phyloP scores from a whole-genome alignment of 2,329 filamentous ascomycete species.

The Tricladium varicosporioides region DNA sequence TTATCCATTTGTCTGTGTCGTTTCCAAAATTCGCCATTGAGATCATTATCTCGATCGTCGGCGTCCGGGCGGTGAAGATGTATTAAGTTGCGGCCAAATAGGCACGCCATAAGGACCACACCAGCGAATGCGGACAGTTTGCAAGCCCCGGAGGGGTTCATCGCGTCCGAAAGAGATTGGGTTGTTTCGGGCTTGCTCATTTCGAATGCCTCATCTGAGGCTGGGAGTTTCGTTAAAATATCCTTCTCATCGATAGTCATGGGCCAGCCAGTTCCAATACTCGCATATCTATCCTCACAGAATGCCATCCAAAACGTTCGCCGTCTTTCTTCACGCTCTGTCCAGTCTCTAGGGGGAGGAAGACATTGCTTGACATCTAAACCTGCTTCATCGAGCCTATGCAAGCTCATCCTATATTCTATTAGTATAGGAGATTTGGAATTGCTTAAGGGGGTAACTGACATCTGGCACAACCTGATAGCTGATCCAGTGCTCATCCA shows the following conservation, averaged over 20 bases:
- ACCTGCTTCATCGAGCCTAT: conserved; percentile 77
- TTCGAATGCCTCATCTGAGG: conserved; percentile 81
- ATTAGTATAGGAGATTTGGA: conserved; percentile 52
- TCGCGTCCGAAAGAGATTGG: conserved; percentile 65
- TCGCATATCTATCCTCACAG: conserved; percentile 86
- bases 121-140: conserved; percentile 77
- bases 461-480: conserved; percentile 82
- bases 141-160: conserved; percentile 68
- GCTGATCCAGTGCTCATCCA: conserved; percentile 90
- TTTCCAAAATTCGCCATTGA: conserved; percentile 95
- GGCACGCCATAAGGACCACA: conserved; percentile 78
- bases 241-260: conserved; percentile 92
- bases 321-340: conserved; percentile 84
- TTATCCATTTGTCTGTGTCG: conserved; percentile 87
- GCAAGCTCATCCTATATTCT: conserved; percentile 78
- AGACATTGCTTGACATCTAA: conserved; percentile 92
- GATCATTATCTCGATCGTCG: conserved; percentile 79
- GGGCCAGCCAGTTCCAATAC: conserved; percentile 95
- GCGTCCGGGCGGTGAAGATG: conserved; percentile 85
- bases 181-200: conserved; percentile 74
- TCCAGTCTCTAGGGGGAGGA: conserved; percentile 86
- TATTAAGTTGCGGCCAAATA: conserved; percentile 87
- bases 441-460: conserved; percentile 41
- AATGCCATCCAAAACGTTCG: conserved; percentile 96
- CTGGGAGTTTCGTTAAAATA: conserved; percentile 81